Evolutionary conservation across 129 eudicot species (phyloP), one percentile per base, ranked within the genome.

Genomic region (Rutidosis leptorrhynchoides): DNA sequence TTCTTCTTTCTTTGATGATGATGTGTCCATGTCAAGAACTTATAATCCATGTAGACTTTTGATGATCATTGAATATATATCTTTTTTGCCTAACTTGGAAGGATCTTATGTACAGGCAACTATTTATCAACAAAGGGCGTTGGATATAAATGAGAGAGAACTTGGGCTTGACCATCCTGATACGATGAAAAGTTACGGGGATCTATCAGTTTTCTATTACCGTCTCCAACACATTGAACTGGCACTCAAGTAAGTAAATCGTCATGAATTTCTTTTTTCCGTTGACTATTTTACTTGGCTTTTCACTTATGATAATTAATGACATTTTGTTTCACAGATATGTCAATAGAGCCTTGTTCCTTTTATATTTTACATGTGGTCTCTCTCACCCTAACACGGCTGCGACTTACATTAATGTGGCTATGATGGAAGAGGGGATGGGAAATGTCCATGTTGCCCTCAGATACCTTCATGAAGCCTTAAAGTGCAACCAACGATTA

Each of bases 341-440:
- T 75, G 99, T 89, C 75, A 94, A 94, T 72, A 97, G 99, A 32
- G 99, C 99, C 58, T 76, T 94, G 43, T 94, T 82, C 73, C 95
- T 94, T 65, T 86, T 94, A 30, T 88, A 94, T 65, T 94, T 94
- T 68, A 94, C 99, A 15, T 94, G 99, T 84, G 99, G 99, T 35
- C 87, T 94, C 30, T 94, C 99, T 54, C 99, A 94, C 68, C 99
- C 99, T 45, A 94, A 94, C 82, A 94, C 97, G 32, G 99, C 99
- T 54, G 99, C 99, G 43, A 94, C 99, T 51, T 94, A 89, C 73
- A 94, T 94, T 35, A 94, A 94, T 58, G 92, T 94, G 58, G 99
- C 99, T 72, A 94, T 94, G 99, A 94, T 94, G 99, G 99, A 94
- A 84, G 99, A 94, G 76, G 99, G 97, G 17, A 94, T 89, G 99